A percentile compares a stretch with the other conserved stretches of the same genome.
Evolutionary conservation across 441 rosid species (phyloP).

Genomic region (Populus trichocarpa): DNA sequence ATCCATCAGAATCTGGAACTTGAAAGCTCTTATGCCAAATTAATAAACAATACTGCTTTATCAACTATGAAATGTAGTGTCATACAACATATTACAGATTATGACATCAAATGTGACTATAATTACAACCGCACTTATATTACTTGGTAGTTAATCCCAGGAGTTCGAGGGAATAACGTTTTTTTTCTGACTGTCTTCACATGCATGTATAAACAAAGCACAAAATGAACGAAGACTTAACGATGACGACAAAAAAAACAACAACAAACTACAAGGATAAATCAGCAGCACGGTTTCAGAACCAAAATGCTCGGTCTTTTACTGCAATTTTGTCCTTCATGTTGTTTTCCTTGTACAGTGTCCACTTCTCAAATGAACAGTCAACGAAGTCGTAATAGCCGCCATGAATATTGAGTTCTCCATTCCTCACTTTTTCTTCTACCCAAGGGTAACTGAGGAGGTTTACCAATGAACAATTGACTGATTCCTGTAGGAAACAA

Average conservation of each 20-base stretch:
- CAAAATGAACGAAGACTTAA: conserved; percentile 1
- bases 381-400: conserved; percentile 80
- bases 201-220: background rate
- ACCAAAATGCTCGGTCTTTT: conserved; percentile 56
- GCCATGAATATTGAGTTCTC: conserved; percentile 66
- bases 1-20: background rate
- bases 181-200: background rate
- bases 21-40: background rate
- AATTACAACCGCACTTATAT: background rate
- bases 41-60: background rate
- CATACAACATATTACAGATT: background rate
- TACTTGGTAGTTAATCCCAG: background rate
- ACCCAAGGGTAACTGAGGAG: conserved; percentile 93
- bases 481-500: conserved; percentile 52
- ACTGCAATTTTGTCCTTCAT: conserved; percentile 32
- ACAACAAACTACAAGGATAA: background rate
- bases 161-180: background rate
- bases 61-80: background rate
- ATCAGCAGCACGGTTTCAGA: conserved; percentile 25
- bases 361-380: conserved; percentile 94
- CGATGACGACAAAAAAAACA: too few relatives aligned
- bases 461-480: conserved; percentile 61
- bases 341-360: conserved; percentile 47
- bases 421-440: conserved; percentile 67
- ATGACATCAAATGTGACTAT: background rate